phyloP scores from a whole-genome alignment of 306 rosid genomes.

The Mucuna pruriens region DNA sequence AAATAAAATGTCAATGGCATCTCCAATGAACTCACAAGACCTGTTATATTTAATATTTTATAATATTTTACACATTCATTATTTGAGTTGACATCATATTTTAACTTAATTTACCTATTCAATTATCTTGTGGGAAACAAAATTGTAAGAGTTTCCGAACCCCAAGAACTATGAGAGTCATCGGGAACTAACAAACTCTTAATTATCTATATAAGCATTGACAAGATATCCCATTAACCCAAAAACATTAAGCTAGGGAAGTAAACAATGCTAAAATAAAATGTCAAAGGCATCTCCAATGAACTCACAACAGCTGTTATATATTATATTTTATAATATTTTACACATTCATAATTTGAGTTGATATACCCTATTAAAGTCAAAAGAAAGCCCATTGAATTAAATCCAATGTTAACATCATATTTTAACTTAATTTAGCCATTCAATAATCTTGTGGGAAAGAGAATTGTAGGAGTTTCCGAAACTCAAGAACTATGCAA shows the following conservation, averaged over 20 bases:
- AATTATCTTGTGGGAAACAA: neutral
- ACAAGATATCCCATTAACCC: neutral
- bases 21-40: neutral
- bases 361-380: no score
- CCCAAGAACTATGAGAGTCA: conserved; percentile 29
- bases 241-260: neutral
- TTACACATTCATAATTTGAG: no score
- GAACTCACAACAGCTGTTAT: neutral
- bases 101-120: no score
- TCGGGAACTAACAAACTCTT: conserved; percentile 37
- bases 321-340: no score
- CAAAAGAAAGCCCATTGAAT: no score
- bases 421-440: no score
- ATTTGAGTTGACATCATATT: no score
- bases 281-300: neutral
- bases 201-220: conserved; percentile 37
- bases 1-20: neutral
- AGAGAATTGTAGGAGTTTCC: conserved; percentile 37
- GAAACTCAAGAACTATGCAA: conserved; percentile 35
- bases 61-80: no score
- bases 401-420: no score
- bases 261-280: conserved; percentile 29
- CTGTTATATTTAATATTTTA: no score
- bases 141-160: conserved; percentile 43
- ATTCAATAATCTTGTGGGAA: neutral